phyloP scores from a whole-genome alignment of 176 grass and related monocot genomes.

The barley (Hordeum vulgare) region MorexV3_pseudomolecules_assembly NC_058521.1:444369308-444369807 shows the following conservation, averaged over 20 bases:
- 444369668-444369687: too few relatives aligned
- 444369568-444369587: background rate
- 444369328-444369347: background rate
- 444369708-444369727: background rate
- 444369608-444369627: background rate
- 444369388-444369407: background rate
- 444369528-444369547: background rate
- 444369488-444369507: background rate
- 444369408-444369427: background rate
- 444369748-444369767: background rate
- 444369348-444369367: background rate
- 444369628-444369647: background rate
- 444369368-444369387: background rate
- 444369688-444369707: too few relatives aligned
- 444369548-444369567: background rate
- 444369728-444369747: background rate
- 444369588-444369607: background rate
- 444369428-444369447: background rate
- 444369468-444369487: background rate
- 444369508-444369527: background rate
- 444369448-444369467: background rate
- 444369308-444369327: background rate
- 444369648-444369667: background rate
- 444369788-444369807: background rate
- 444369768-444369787: background rate